phyloP scores from a whole-genome alignment of 2,329 filamentous ascomycete genomes.

The Pseudogymnoascus sp. region DNA sequence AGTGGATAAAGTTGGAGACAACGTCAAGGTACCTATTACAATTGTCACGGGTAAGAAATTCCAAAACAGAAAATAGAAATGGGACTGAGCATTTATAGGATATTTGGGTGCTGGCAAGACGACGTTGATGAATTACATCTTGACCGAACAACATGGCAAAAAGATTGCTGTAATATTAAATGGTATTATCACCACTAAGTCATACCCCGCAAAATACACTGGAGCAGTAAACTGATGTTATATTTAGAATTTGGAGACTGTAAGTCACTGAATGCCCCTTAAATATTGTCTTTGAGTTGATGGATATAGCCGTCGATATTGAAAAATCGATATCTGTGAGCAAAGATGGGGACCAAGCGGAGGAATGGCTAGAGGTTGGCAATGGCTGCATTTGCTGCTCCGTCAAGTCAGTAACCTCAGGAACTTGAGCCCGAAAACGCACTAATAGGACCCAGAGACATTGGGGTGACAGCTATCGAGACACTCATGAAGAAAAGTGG shows the following conservation, averaged over 20 bases:
- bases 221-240: background rate
- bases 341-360: conserved; percentile 71
- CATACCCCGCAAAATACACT: background rate
- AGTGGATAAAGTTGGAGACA: conserved; percentile 41
- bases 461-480: conserved; percentile 90
- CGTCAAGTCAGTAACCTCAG: conserved; percentile 62
- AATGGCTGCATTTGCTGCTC: conserved; percentile 98
- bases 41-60: conserved; percentile 63
- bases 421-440: background rate
- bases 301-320: conserved; percentile 65
- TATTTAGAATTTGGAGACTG: conserved; percentile 69
- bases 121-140: conserved; percentile 88
- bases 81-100: conserved; percentile 43
- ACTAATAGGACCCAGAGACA: conserved; percentile 52
- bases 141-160: conserved; percentile 92
- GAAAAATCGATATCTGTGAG: conserved; percentile 93
- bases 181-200: conserved; percentile 39
- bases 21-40: conserved; percentile 70
- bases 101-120: conserved; percentile 96
- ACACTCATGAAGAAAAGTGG: conserved; percentile 90
- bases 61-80: background rate
- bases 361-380: conserved; percentile 92
- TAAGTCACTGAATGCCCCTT: conserved; percentile 36
- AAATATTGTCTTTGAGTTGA: background rate
- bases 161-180: conserved; percentile 98